Evolutionary conservation across 2,329 filamentous ascomycete species (phyloP).

Genomic region (Thermomyces lanuginosus): DNA sequence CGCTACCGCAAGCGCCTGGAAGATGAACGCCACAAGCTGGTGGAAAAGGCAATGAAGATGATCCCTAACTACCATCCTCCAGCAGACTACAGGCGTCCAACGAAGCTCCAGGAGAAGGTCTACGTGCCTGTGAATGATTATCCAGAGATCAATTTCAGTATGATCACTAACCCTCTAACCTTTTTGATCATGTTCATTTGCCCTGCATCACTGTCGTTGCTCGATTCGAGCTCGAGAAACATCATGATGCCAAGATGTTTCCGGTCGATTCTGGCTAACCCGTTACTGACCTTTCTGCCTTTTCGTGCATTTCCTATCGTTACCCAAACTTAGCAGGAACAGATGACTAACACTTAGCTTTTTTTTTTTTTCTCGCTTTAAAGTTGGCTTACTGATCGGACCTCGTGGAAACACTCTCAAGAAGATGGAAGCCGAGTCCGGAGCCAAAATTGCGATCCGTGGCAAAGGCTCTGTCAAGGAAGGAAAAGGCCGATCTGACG

Average conservation of each 20-base stretch:
- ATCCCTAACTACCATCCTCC: slow-evolving; percentile 99
- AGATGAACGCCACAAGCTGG: slow-evolving; percentile 95
- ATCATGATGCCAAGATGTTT: slow-evolving; percentile 20
- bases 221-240: slow-evolving; percentile 26
- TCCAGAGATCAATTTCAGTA: slow-evolving; percentile 99
- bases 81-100: slow-evolving; percentile 93
- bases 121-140: slow-evolving; percentile 99
- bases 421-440: slow-evolving; percentile 97
- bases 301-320: slow-evolving; percentile 7
- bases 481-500: slow-evolving; percentile 96
- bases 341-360: slow-evolving; percentile 80
- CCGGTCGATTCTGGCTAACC: slow-evolving; percentile 29
- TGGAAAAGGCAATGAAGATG: slow-evolving; percentile 98
- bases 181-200: slow-evolving; percentile 42
- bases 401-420: slow-evolving; percentile 99
- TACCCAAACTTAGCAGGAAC: slow-evolving; percentile 20
- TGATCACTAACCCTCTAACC: slow-evolving; percentile 98
- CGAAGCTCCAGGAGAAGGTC: slow-evolving; percentile 99
- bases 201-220: slow-evolving; percentile 22
- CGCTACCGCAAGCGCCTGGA: slow-evolving; percentile 96
- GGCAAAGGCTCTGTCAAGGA: slow-evolving; percentile 99
- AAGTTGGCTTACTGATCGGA: slow-evolving; percentile 99
- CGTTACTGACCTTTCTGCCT: slow-evolving; percentile 12
- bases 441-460: slow-evolving; percentile 96
- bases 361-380: slow-evolving; percentile 46